A percentile compares a stretch with the other conserved stretches of the same genome.
Evolutionary conservation across 345 rosid genomes (phyloP).

Genomic region (Mangifera indica): DNA sequence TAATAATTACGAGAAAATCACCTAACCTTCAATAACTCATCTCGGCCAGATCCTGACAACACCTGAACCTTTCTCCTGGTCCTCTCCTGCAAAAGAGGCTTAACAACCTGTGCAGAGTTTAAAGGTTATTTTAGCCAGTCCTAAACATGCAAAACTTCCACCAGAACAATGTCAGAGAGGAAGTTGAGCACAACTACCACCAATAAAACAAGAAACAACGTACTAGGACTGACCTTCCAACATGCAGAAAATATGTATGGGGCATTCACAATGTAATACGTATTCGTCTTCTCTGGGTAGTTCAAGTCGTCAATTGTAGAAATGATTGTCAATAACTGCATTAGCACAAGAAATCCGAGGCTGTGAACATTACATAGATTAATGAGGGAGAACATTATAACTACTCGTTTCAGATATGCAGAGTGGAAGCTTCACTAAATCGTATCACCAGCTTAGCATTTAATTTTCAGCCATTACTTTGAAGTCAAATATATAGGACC

Average conservation of each 20-base stretch:
- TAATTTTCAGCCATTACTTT: neutral
- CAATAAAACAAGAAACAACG: neutral
- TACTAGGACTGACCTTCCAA: conserved; percentile 61
- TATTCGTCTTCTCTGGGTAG: conserved; percentile 94
- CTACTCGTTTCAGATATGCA: neutral
- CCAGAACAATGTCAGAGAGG: neutral
- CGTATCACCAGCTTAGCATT: neutral
- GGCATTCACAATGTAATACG: conserved; percentile 83
- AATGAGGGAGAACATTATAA: neutral
- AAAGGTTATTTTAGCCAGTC: conserved; percentile 3
- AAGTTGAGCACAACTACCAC: neutral
- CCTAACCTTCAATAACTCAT: conserved; percentile 78
- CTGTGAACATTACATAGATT: conserved; percentile 1
- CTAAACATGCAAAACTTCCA: neutral
- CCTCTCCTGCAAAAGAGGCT: conserved; percentile 93
- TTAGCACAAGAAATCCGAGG: conserved; percentile 5
- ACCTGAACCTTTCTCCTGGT: conserved; percentile 81
- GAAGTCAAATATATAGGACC: neutral
- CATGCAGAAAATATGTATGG: conserved; percentile 94
- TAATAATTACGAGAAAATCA: conserved; percentile 9
- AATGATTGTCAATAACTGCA: conserved; percentile 84
- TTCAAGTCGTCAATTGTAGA: conserved; percentile 88
- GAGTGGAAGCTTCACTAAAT: neutral
- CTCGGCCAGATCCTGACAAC: conserved; percentile 70
- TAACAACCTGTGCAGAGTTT: conserved; percentile 65